Base-by-base conservation (phyloP, 2,329 filamentous ascomycete genomes). In the Fonsecaea nubica region DNA sequence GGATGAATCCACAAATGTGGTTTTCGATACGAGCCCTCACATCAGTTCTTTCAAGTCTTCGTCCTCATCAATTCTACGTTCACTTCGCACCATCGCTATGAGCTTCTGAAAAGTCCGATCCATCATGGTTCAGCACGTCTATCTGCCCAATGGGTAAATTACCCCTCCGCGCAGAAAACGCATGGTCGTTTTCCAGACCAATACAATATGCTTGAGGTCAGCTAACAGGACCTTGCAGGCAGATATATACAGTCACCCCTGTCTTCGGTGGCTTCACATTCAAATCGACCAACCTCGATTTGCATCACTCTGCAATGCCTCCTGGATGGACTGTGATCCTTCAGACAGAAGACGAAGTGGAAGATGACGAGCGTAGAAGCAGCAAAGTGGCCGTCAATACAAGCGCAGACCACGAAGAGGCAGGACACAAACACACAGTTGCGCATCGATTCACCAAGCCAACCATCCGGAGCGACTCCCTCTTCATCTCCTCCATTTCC, bases 261-360 rank as follows among this genome's bases (percentile, higher is more conserved):
- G 92, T 97, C 32, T 97, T 97, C 77, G 92, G 91, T n/a, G 94
- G 94, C 36, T 85, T 95, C 63, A 92, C 90, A 74, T 97, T 97
- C 87, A 95, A 93, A 77, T 87, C 89, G 64, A 90, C 92, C 75
- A 90, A 95, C 68, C 81, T 92, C 69, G 90, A 86, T 74, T 82
- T 84, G 32, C 87, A 90, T 74, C 85, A 86, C 72, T 89, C 88
- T 59, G 85, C 89, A 3, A 93, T 92, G 67, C 93, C 93, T 0
- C 86, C 91, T 5, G 93, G 93, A 36, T 98, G 94, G 94, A 96
- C 91, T 1, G 89, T 97, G 58, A 90, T 94, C 35, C 83, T 98
- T 42, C 90, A 93, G 74, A 92, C 90, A 1, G 88, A 91, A 70
- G 79, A 84, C 55, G 79, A 82, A 38, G 76, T 77, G 30, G 75